Base-by-base conservation (phyloP, 768 basidiomycete species). In the Termitomyces sp. region DNA sequence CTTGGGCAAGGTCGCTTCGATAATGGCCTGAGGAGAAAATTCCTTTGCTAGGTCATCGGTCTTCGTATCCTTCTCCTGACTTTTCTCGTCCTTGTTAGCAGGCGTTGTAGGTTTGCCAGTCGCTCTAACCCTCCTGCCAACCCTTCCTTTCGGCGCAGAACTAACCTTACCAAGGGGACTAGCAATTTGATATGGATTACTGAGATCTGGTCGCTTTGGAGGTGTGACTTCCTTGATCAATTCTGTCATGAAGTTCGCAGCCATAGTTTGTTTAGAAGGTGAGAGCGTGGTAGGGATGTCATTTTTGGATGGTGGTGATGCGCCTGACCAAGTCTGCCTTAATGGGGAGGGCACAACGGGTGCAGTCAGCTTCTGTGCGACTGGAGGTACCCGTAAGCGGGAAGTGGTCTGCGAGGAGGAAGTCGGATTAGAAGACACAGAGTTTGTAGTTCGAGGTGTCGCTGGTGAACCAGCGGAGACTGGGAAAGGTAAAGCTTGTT, bases 1-100 rank as follows among this genome's bases (percentile, higher is more conserved):
- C 78, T 85, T 89, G 15, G 90, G 90, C 13, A 91, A 66, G 2
- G 89, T 91, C 3, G 89, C 88, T 71, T 90, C 88, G 47, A 92
- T 87, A 52, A 89, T 86, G 39, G 82, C 83, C 61, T 88, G 87
- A 1, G 85, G 81, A 37, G 85, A 82, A 51, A 71, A 67, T 54
- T 73, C 69, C 59, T 72, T 73, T 54, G 71, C 68, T 42, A 66
- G 61, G 56, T 69, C 70, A 30, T 51, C 42, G 7, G 34, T 18
- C 62, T 52, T 57, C 58, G 67, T 39, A 50, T 66, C 63, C 48
- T 66, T 65, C 31, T 67, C 66, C 54, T 75, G 71, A 53, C 63
- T 62, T 51, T 66, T 62, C 18, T 70, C 63, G 49, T 71, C 73
- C 53, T 70, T 69, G 20, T 58, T 45, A 6, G 54, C 37, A 16